Evolutionary conservation across 148 eudicot genomes (phyloP).

Genomic region (Limonium bicolor): DNA sequence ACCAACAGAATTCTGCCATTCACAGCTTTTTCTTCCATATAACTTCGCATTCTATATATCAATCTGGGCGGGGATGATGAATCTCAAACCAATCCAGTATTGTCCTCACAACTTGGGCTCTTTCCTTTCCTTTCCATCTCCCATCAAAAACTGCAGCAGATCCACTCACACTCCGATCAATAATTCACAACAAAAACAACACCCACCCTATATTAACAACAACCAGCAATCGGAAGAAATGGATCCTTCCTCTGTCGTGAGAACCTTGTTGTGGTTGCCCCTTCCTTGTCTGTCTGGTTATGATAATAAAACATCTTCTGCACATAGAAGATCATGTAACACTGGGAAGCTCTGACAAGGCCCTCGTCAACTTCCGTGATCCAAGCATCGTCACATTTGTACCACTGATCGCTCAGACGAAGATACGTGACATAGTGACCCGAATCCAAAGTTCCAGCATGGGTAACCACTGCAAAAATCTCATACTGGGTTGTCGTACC

Average conservation of each 20-base stretch:
- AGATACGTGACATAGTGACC: slow-evolving; percentile 59
- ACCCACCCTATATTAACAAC: slow-evolving; percentile 17
- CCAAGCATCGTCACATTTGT: slow-evolving; percentile 75
- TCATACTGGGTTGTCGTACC: slow-evolving; percentile 38
- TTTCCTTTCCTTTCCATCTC: no score
- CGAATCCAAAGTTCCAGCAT: slow-evolving; percentile 58
- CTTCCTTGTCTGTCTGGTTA: slow-evolving; percentile 33
- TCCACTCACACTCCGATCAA: slow-evolving; percentile 9
- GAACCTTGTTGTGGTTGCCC: slow-evolving; percentile 27
- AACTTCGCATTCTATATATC: no score
- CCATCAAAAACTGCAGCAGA: no score
- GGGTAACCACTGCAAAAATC: slow-evolving; percentile 64
- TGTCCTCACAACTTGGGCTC: no score
- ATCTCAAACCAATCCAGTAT: no score
- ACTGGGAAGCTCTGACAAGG: slow-evolving; percentile 50
- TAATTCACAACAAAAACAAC: background rate
- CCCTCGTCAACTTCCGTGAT: slow-evolving; percentile 47
- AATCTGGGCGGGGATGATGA: no score
- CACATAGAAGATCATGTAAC: slow-evolving; percentile 45
- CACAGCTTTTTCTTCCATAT: no score
- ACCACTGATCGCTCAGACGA: slow-evolving; percentile 46
- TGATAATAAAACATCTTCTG: slow-evolving; percentile 29
- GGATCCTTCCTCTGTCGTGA: slow-evolving; percentile 25
- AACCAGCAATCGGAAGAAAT: slow-evolving; percentile 50
- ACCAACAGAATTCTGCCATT: no score